Evolutionary conservation across 345 rosid species (phyloP).

Genomic region (Bruguiera gymnorhiza): DNA sequence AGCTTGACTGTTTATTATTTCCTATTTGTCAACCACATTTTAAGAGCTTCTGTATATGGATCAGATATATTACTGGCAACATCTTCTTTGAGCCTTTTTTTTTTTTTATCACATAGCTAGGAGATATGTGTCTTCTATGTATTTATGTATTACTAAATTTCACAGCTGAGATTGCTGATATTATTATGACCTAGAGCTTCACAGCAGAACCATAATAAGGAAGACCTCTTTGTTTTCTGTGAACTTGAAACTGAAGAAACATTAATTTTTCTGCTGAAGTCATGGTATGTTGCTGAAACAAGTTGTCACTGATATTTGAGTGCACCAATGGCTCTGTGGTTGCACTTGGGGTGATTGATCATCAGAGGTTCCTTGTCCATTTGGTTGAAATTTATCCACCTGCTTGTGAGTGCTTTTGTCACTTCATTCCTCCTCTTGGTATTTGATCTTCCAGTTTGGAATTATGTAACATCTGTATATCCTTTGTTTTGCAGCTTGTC

Average conservation of each 20-base stretch:
- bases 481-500: neutral
- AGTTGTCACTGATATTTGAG: neutral
- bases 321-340: neutral
- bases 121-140: neutral
- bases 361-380: neutral
- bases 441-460: neutral
- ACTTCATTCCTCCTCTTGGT: neutral
- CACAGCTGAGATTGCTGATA: neutral
- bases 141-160: conserved; percentile 4
- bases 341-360: conserved; percentile 1
- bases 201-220: neutral
- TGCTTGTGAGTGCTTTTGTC: neutral
- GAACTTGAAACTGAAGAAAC: neutral
- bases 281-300: neutral
- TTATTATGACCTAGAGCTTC: conserved; percentile 12
- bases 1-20: too few species aligned
- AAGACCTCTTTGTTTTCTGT: neutral
- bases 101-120: neutral
- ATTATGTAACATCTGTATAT: neutral
- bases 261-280: neutral
- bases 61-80: neutral
- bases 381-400: neutral
- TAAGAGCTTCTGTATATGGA: neutral
- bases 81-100: neutral
- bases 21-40: neutral